Evolutionary conservation across 495 filamentous ascomycete genomes (phyloP).

Genomic region (Xylaria sp.): DNA sequence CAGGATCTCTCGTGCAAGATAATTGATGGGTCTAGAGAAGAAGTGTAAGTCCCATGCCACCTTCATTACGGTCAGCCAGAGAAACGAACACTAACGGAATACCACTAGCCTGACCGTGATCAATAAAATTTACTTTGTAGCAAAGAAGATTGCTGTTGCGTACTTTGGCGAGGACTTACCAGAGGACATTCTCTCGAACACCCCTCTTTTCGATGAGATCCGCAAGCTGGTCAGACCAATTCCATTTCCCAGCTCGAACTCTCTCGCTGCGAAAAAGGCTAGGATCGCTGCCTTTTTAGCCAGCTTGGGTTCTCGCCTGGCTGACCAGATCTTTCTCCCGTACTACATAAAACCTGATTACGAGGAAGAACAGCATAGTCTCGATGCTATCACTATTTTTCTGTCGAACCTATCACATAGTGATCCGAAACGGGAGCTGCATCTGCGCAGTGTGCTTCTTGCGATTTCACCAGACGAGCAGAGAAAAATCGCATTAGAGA

Average conservation of each 20-base stretch:
- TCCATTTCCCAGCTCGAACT: neutral
- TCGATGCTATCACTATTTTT: conserved; percentile 4
- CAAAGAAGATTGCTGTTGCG: neutral
- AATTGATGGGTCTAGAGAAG: neutral
- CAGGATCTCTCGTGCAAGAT: conserved; percentile 10
- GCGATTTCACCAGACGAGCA: conserved; percentile 6
- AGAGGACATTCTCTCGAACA: neutral
- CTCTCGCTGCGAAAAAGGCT: conserved; percentile 12
- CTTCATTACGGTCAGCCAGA: neutral
- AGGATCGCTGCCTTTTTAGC: conserved; percentile 12
- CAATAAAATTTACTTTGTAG: conserved; percentile 17
- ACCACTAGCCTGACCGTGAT: conserved; percentile 7
- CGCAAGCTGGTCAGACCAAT: neutral
- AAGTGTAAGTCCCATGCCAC: conserved; percentile 16
- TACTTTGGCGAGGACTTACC: conserved; percentile 17
- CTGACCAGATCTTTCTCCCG: conserved; percentile 4
- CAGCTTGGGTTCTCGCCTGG: conserved; percentile 13
- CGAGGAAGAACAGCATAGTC: neutral
- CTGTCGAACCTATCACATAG: conserved; percentile 8
- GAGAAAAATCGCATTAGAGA: neutral
- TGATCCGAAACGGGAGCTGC: conserved; percentile 13
- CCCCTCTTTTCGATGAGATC: neutral
- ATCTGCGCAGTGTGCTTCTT: conserved; percentile 20
- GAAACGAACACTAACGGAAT: neutral
- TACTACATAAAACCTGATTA: conserved; percentile 6